These are phyloP conservation scores for Cutaneotrichosporon sp. DNA, from an alignment of 1,284 basidiomycete species.

Conservation along the genomic window DNA sequence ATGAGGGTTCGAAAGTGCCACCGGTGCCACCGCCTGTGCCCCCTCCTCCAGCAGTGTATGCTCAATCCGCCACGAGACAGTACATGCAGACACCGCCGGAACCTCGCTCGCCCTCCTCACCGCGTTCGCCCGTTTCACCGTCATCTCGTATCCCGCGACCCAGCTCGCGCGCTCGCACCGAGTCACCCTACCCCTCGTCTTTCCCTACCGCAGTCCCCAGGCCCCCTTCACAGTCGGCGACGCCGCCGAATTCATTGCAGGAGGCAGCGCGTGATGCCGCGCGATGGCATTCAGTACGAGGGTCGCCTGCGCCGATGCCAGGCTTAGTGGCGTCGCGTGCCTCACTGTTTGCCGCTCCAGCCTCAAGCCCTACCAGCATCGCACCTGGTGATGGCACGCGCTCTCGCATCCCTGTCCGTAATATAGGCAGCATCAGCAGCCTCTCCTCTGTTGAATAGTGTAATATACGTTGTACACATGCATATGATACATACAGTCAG, in stretches of 20 bases:
- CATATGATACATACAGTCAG: conserved; percentile 5
- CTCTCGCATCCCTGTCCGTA: neutral
- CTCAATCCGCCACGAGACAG: too few relatives aligned
- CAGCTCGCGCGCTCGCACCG: neutral
- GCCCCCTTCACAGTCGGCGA: neutral
- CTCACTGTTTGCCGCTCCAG: neutral
- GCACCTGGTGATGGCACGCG: neutral
- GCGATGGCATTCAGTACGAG: neutral
- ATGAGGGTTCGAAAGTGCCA: too few relatives aligned
- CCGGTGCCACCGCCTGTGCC: too few relatives aligned
- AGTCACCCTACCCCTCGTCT: neutral
- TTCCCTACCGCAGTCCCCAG: neutral
- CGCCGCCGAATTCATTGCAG: neutral
- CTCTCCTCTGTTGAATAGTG: neutral
- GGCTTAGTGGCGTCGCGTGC: conserved; percentile 3
- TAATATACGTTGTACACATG: conserved; percentile 8
- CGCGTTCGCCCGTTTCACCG: neutral
- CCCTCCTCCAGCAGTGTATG: too few relatives aligned
- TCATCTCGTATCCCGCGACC: conserved; percentile 1
- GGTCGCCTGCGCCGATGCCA: neutral
- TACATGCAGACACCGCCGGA: neutral
- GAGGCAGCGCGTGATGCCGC: neutral
- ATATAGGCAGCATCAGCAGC: neutral
- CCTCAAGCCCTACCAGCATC: neutral
- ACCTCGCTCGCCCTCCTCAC: neutral